These are phyloP conservation scores for Coleophoma eucalyptorum DNA, from an alignment of 2,329 filamentous ascomycete genomes.

Conservation along the genomic window DNA sequence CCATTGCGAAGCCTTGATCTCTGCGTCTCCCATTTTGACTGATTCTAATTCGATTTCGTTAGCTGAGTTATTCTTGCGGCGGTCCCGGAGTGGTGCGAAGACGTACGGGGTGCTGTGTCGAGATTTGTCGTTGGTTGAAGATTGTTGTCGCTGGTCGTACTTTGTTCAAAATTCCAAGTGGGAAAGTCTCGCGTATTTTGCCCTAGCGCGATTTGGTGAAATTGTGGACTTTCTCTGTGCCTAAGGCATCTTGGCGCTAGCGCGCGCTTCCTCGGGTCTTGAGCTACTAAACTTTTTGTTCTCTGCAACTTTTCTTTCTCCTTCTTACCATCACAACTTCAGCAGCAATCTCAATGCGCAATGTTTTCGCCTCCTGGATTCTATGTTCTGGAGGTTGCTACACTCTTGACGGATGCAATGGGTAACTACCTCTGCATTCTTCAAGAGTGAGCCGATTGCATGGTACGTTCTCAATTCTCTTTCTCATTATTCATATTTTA, in stretches of 20 bases:
- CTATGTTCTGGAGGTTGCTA: not conserved
- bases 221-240: too few species aligned
- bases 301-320: not conserved
- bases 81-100: conserved; percentile 7
- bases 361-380: not conserved
- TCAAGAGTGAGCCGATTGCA: not conserved
- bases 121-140: conserved; percentile 20
- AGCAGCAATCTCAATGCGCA: too few species aligned
- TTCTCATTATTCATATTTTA: conserved; percentile 30
- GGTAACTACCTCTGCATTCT: not conserved
- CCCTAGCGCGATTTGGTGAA: not conserved
- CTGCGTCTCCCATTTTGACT: conserved; percentile 78
- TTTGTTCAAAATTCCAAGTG: conserved; percentile 10
- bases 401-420: not conserved
- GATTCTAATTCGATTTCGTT: conserved; percentile 37
- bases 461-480: not conserved
- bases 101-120: conserved; percentile 27
- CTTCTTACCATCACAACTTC: too few species aligned
- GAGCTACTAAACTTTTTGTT: not conserved
- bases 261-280: not conserved
- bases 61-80: conserved; percentile 7
- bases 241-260: too few species aligned
- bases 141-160: conserved; percentile 11
- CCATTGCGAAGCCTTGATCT: conserved; percentile 81
- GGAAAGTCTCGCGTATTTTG: not conserved